These are phyloP conservation scores for Theobroma grandiflorum DNA, from an alignment of 441 rosid species.

Conservation along the genomic window DNA sequence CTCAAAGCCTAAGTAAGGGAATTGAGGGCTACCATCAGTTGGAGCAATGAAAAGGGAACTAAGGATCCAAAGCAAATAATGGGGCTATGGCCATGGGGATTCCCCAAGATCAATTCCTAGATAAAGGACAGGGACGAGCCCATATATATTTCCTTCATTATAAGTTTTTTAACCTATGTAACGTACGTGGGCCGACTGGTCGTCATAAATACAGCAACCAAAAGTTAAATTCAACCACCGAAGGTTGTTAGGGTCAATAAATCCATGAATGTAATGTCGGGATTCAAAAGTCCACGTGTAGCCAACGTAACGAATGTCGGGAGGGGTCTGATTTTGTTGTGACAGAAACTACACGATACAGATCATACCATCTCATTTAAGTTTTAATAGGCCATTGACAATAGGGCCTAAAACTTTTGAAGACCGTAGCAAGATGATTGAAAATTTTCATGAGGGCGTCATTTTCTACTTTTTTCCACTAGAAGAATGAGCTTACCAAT, in stretches of 20 bases:
- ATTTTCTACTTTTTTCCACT: slow-evolving; percentile 3
- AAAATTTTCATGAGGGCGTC: neutral
- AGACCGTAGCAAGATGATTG: neutral
- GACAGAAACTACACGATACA: neutral
- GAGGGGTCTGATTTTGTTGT: neutral
- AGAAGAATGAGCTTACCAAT: neutral
- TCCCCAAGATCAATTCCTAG: neutral
- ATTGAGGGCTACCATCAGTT: neutral
- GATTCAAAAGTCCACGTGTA: neutral
- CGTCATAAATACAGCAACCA: neutral
- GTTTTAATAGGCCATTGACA: neutral
- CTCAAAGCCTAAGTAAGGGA: neutral
- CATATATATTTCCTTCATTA: neutral
- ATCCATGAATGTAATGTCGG: neutral
- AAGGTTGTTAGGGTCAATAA: neutral
- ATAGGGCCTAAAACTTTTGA: neutral
- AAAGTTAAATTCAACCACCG: neutral
- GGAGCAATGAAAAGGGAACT: neutral
- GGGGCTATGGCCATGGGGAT: neutral
- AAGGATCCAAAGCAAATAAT: neutral
- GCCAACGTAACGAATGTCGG: neutral
- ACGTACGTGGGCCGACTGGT: slow-evolving; percentile 1
- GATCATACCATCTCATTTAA: neutral
- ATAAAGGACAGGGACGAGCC: neutral
- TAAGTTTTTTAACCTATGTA: neutral